phyloP scores from a whole-genome alignment of 139 green algal genomes.

The Zygnema cylindricum region DNA sequence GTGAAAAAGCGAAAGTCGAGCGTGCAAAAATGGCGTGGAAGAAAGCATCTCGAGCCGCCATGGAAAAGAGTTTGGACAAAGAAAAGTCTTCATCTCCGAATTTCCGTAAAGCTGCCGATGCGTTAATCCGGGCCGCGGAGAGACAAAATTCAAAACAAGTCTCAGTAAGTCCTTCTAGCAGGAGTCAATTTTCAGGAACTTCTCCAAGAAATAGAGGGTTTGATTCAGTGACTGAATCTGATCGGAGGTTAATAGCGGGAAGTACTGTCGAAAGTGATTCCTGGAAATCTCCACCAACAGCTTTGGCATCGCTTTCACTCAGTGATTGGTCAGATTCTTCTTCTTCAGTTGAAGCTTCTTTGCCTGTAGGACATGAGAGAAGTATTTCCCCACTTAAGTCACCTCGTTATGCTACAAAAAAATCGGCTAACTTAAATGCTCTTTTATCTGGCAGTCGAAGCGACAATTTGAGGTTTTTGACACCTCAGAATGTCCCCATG shows the following conservation, averaged over 20 bases:
- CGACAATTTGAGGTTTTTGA: too few relatives aligned
- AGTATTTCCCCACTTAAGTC: not conserved
- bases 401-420: not conserved
- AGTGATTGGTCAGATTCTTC: too few relatives aligned
- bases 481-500: too few relatives aligned
- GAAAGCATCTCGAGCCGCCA: not conserved
- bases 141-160: not conserved
- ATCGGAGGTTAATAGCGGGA: too few relatives aligned
- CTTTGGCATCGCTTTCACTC: not conserved
- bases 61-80: not conserved
- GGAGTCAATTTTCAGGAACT: too few relatives aligned
- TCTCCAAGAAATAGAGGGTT: too few relatives aligned
- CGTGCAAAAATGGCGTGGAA: not conserved
- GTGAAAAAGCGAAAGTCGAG: not conserved
- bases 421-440: not conserved
- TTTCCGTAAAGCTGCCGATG: not conserved
- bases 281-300: not conserved
- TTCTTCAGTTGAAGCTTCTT: not conserved
- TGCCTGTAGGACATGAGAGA: too few relatives aligned
- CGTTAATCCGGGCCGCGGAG: not conserved
- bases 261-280: not conserved
- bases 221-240: too few relatives aligned
- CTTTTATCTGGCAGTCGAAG: not conserved
- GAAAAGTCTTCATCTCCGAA: too few relatives aligned
- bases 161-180: not conserved